Evolutionary conservation across 805 yeast species (phyloP).

Genomic region (Pichia manshurica): DNA sequence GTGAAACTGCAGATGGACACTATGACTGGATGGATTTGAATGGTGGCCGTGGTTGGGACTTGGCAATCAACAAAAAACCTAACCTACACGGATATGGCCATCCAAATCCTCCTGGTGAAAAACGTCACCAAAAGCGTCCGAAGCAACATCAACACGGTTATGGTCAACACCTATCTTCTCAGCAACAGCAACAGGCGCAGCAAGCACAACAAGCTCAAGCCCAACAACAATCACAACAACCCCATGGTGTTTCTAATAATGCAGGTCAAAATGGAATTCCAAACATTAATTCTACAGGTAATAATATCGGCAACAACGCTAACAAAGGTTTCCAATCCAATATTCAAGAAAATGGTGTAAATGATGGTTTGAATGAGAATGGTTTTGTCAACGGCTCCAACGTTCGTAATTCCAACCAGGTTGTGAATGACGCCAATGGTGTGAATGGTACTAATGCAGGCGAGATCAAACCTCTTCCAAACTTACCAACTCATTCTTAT

Average conservation of each 20-base stretch:
- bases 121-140: slow-evolving; percentile 37
- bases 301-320: slow-evolving; percentile 8
- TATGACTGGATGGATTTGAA: slow-evolving; percentile 98
- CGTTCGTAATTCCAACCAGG: not conserved
- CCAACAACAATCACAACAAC: slow-evolving; percentile 25
- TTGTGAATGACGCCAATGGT: not conserved
- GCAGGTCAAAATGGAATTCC: slow-evolving; percentile 29
- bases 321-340: slow-evolving; percentile 8
- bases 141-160: slow-evolving; percentile 26
- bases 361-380: slow-evolving; percentile 8
- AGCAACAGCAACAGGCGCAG: slow-evolving; percentile 4
- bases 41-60: slow-evolving; percentile 95
- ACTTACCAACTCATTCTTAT: slow-evolving; percentile 24
- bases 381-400: not conserved
- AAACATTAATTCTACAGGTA: slow-evolving; percentile 7
- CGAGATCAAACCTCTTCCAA: slow-evolving; percentile 31
- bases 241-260: slow-evolving; percentile 20
- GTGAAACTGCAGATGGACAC: slow-evolving; percentile 74
- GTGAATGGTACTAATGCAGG: slow-evolving; percentile 2
- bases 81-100: slow-evolving; percentile 95
- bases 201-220: slow-evolving; percentile 14
- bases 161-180: slow-evolving; percentile 5
- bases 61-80: slow-evolving; percentile 81
- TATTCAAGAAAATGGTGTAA: slow-evolving; percentile 11
- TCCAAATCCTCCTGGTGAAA: slow-evolving; percentile 73